Conservation (phyloP, 2,329 filamentous ascomycete genomes). For the Aspergillus sp. region DNA sequence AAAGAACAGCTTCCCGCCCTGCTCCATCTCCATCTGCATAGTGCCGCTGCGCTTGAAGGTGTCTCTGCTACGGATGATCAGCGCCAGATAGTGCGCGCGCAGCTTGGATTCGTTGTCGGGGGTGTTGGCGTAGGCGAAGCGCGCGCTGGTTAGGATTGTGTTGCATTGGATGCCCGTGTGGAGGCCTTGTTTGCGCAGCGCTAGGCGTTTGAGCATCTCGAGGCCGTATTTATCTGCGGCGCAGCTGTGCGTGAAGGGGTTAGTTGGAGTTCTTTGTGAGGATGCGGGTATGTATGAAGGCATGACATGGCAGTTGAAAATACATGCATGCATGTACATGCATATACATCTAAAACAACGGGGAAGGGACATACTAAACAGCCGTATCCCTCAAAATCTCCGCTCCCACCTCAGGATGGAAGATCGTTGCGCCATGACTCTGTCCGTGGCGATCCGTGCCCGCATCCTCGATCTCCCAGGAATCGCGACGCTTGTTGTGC, state of each 20-base stretch:
- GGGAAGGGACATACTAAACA: constrained; percentile 61
- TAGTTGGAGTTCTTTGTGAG: not conserved
- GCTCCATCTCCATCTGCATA: constrained; percentile 93
- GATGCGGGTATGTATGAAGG: too few relatives aligned
- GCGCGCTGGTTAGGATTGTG: constrained; percentile 82
- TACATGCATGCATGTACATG: not conserved
- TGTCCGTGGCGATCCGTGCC: constrained; percentile 41
- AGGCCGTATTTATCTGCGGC: constrained; percentile 81
- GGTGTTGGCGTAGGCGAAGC: constrained; percentile 85
- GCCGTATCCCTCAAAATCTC: constrained; percentile 83
- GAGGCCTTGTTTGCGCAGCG: constrained; percentile 84
- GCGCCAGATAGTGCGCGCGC: constrained; percentile 83
- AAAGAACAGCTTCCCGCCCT: constrained; percentile 84
- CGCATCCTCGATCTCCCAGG: constrained; percentile 75
- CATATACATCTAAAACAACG: not conserved
- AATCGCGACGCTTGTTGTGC: constrained; percentile 76
- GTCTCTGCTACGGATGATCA: constrained; percentile 82
- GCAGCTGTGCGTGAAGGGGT: constrained; percentile 52
- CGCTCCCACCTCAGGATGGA: constrained; percentile 63
- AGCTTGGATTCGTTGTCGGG: constrained; percentile 89
- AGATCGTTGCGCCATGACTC: constrained; percentile 64
- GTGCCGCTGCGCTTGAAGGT: constrained; percentile 93
- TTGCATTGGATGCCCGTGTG: constrained; percentile 80
- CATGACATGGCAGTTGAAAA: too few relatives aligned
- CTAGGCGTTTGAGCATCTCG: constrained; percentile 78